Evolutionary conservation across 2,329 filamentous ascomycete species (phyloP).

Genomic region (Verticillium zaregamsianum): DNA sequence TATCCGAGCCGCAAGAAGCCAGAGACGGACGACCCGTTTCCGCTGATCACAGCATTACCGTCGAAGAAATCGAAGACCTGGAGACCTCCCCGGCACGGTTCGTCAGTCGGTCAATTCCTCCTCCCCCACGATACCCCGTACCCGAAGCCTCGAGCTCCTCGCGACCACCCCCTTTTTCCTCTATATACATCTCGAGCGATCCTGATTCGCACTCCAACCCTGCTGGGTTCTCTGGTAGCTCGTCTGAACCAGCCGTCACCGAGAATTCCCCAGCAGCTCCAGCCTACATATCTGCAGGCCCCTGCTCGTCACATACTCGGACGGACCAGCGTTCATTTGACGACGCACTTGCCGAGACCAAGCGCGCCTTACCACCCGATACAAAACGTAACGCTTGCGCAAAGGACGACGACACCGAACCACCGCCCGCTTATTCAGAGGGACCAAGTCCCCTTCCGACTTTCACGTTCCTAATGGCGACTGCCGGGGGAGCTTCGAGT

Average conservation of each 20-base stretch:
- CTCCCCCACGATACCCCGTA: slow-evolving; percentile 56
- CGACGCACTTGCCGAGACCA: slow-evolving; percentile 67
- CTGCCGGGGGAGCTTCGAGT: slow-evolving; percentile 93
- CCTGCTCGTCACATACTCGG: too few relatives aligned
- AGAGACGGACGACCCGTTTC: slow-evolving; percentile 38
- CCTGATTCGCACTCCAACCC: slow-evolving; percentile 28
- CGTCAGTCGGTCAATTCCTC: slow-evolving; percentile 36
- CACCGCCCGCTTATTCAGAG: slow-evolving; percentile 94
- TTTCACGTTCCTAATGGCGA: slow-evolving; percentile 97
- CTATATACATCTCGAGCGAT: slow-evolving; percentile 44
- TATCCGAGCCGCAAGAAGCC: background rate
- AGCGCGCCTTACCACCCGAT: slow-evolving; percentile 77
- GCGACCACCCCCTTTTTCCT: slow-evolving; percentile 56
- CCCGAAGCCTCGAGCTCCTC: slow-evolving; percentile 49
- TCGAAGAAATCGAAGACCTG: background rate
- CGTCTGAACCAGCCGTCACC: slow-evolving; percentile 21
- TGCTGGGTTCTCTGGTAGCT: background rate
- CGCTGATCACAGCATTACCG: slow-evolving; percentile 25
- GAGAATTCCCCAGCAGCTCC: slow-evolving; percentile 38
- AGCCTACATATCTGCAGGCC: slow-evolving; percentile 45
- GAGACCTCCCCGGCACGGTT: slow-evolving; percentile 12
- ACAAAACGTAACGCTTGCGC: slow-evolving; percentile 71
- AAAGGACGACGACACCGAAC: slow-evolving; percentile 82
- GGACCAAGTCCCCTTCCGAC: slow-evolving; percentile 86
- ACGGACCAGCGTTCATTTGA: slow-evolving; percentile 30